These are phyloP conservation scores for Leccinum imitatum DNA, from an alignment of 768 basidiomycete species.

Conservation along the genomic window DNA sequence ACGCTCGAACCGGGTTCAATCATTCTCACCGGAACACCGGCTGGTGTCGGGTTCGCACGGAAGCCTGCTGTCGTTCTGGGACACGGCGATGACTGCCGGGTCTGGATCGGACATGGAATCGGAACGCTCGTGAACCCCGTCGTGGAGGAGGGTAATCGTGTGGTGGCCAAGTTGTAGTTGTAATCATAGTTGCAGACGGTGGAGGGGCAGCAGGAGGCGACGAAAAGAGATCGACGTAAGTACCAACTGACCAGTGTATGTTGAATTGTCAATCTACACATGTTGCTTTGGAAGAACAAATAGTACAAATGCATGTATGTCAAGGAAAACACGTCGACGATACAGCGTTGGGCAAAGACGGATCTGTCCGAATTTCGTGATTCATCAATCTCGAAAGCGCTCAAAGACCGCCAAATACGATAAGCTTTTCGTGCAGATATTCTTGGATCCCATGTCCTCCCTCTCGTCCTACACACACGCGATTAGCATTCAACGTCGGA, in stretches of 20 bases:
- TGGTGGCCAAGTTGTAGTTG: conserved; percentile 36
- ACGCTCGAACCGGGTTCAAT: conserved; percentile 79
- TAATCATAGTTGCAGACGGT: background rate
- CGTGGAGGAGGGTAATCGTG: conserved; percentile 55
- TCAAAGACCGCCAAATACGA: conserved; percentile 74
- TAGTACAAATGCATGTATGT: background rate
- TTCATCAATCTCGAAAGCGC: background rate
- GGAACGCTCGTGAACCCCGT: conserved; percentile 81
- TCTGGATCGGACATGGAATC: conserved; percentile 70
- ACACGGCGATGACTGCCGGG: conserved; percentile 68
- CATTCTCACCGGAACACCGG: conserved; percentile 82
- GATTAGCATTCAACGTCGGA: background rate
- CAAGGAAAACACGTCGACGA: background rate
- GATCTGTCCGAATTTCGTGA: background rate
- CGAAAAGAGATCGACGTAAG: background rate
- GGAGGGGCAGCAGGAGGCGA: background rate
- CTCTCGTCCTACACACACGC: conserved; percentile 58
- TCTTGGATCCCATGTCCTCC: conserved; percentile 90
- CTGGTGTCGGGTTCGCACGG: conserved; percentile 78
- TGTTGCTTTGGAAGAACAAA: background rate
- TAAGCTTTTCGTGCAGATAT: conserved; percentile 80
- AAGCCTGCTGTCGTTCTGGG: conserved; percentile 70
- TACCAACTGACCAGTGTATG: background rate
- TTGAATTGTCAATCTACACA: background rate
- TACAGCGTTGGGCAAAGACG: background rate